Conservation (phyloP, 2,329 filamentous ascomycete genomes). For the Paradendryphiella salina region DNA sequence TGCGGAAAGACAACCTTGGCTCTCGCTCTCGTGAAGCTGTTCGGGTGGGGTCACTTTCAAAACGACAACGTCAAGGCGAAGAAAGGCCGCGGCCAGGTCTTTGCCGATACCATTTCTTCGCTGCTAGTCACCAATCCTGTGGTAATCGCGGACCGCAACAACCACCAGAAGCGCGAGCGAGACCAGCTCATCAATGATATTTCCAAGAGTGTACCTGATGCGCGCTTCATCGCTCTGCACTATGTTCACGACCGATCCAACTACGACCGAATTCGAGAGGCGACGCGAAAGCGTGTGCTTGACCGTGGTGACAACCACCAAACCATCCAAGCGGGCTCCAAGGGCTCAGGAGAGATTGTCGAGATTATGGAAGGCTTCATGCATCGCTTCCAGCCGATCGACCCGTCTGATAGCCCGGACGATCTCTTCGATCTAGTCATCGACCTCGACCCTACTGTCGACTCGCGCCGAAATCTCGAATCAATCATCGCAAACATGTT, state of each 20-base stretch:
- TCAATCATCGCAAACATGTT: conserved; percentile 72
- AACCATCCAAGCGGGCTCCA: conserved; percentile 85
- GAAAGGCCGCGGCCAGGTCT: conserved; percentile 72
- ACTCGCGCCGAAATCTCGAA: conserved; percentile 86
- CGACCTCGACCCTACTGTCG: conserved; percentile 74
- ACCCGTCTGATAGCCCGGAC: conserved; percentile 70
- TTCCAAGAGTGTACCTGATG: conserved; percentile 60
- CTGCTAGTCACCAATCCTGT: conserved; percentile 67
- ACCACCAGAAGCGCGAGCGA: conserved; percentile 84
- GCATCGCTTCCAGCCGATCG: conserved; percentile 76
- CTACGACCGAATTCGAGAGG: conserved; percentile 70
- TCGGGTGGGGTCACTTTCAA: conserved; percentile 90
- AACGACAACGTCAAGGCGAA: conserved; percentile 93
- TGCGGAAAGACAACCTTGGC: conserved; percentile 96
- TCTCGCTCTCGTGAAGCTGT: conserved; percentile 77
- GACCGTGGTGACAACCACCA: conserved; percentile 94
- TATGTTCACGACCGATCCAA: conserved; percentile 75
- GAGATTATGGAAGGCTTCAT: conserved; percentile 96
- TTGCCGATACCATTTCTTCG: conserved; percentile 71
- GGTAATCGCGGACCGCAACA: conserved; percentile 92
- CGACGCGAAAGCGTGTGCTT: conserved; percentile 79
- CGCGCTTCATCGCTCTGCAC: conserved; percentile 80
- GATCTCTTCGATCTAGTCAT: conserved; percentile 81
- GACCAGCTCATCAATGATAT: conserved; percentile 85
- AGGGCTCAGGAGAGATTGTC: conserved; percentile 72